Percentiles rank a stretch among this genome's conserved stretches.
These are phyloP conservation scores for Russula earlei DNA, from an alignment of 768 basidiomycete genomes.

Conservation along the genomic window DNA sequence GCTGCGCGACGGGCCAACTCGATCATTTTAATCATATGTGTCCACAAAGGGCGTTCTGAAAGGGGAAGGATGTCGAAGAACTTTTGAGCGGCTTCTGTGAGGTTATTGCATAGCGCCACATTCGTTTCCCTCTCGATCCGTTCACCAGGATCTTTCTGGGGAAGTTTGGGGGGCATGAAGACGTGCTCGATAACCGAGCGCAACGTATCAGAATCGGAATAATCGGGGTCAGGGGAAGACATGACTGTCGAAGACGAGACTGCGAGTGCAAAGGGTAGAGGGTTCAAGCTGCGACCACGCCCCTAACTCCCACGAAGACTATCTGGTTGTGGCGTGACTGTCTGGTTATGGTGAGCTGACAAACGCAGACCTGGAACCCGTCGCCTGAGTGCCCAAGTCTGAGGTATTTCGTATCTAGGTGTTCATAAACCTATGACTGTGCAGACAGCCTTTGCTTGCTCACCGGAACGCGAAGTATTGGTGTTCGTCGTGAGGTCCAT, in stretches of 20 bases:
- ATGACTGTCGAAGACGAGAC: neutral
- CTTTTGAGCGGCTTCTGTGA: neutral
- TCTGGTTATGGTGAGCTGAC: too few relatives aligned
- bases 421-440: too few relatives aligned
- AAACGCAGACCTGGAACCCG: too few relatives aligned
- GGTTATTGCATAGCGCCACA: neutral
- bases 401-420: too few relatives aligned
- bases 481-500: too few relatives aligned
- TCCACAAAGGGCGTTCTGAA: neutral
- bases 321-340: too few relatives aligned
- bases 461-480: too few relatives aligned
- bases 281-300: neutral
- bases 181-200: conserved; percentile 1
- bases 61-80: neutral
- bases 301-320: too few relatives aligned
- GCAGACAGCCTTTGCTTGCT: too few relatives aligned
- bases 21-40: conserved; percentile 8
- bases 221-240: neutral
- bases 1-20: neutral
- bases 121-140: neutral
- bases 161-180: conserved; percentile 9
- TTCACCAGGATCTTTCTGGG: neutral
- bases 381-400: too few relatives aligned
- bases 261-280: neutral
- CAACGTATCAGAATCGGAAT: neutral